Base-by-base conservation (phyloP, 768 basidiomycete species). In the Cyclocybe cylindracea region DNA sequence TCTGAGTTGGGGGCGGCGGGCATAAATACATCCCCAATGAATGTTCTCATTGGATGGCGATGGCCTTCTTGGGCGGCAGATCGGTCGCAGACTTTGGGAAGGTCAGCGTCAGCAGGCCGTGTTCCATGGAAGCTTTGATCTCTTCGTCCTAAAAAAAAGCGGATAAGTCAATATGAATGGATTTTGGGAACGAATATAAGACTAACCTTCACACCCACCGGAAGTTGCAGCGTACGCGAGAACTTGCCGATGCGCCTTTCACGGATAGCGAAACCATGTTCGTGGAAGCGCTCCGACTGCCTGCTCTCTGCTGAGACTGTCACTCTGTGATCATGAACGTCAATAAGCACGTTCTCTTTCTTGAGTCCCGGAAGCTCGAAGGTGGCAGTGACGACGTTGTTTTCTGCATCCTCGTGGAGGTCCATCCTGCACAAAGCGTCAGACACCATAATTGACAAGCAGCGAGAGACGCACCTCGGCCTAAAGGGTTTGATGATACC, bases 361-460 rank as follows among this genome's bases (percentile, higher is more conserved):
- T 72, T 72, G 42, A 85, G 31, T 16, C 83, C 83, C 2, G 85
- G 84, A 13, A 86, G 68, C 59, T 86, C 84, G 60, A 86, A 83
- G 4, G 73, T 66, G 32, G 83, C 84, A 2, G 78, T 82, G n/a
- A 85, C 78, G 2, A 69, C 64, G 61, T 83, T 83, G 42, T 58
- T 66, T 14, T 76, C 70, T 1, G 58, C 31, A 56, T 82, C 66
- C 58, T 85, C 83, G 59, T 80, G 78, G 7, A 85, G 64, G 57
- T 85, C 81, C 77, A 85, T 78, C 58, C 82, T 84, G 52, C n/a
- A 24, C 16, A 44, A n/a, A 13, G 14, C 11, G 4, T 29, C 1
- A 6, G 31, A 4, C 11, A 10, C 2, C 13, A 16, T 33, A 2
- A 4, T 19, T 38, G 13, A 10, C 9, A 29, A 40, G 18, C 35